phyloP scores from a whole-genome alignment of 192 early-diverging fungal genomes.

The Coemansia sp. region DNA sequence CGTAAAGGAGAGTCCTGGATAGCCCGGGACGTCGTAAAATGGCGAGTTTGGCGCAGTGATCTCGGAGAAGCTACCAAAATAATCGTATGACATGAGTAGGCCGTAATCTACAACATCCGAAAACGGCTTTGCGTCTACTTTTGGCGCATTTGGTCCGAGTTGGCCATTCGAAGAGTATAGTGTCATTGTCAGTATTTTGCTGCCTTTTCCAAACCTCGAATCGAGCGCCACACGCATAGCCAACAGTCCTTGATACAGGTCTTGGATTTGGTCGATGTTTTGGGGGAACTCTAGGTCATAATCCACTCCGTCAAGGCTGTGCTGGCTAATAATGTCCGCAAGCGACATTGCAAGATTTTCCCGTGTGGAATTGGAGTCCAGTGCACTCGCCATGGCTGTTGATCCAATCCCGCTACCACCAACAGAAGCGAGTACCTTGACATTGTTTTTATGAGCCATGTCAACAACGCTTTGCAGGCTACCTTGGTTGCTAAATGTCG shows the following conservation, averaged over 20 bases:
- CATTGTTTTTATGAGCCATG: constrained; percentile 35
- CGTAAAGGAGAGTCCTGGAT: constrained; percentile 51
- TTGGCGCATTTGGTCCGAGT: constrained; percentile 50
- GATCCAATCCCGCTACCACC: constrained; percentile 72
- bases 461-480: constrained; percentile 19
- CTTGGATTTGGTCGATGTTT: constrained; percentile 56
- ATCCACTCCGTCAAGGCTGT: constrained; percentile 64
- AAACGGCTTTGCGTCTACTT: constrained; percentile 60
- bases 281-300: constrained; percentile 66
- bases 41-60: constrained; percentile 59
- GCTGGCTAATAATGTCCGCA: constrained; percentile 39
- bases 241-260: constrained; percentile 59
- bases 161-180: constrained; percentile 59
- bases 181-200: constrained; percentile 62
- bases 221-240: constrained; percentile 60
- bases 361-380: constrained; percentile 35
- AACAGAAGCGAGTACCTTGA: constrained; percentile 65
- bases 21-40: constrained; percentile 37
- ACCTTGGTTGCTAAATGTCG: constrained; percentile 13
- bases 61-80: constrained; percentile 58
- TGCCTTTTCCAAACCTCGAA: constrained; percentile 39
- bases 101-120: constrained; percentile 65
- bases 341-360: constrained; percentile 37
- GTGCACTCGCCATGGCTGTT: constrained; percentile 56
- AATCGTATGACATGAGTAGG: constrained; percentile 75